phyloP scores from a whole-genome alignment of 2,329 filamentous ascomycete genomes.

The Neophaeococcomyces aloes region DNA sequence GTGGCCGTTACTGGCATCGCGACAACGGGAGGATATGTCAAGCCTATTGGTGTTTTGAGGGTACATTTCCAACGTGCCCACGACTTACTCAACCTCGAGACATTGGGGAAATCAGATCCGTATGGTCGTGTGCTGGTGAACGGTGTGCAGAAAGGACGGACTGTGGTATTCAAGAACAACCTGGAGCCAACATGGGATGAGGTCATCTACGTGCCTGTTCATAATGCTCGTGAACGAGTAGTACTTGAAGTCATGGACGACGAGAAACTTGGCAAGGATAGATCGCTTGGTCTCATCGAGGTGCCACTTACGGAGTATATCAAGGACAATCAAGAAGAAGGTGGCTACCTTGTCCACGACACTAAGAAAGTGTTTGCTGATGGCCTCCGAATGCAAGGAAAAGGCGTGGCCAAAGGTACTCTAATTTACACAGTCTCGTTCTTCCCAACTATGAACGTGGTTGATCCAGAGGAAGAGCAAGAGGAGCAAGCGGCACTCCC shows the following conservation, averaged over 20 bases:
- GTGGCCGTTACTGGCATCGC: constrained; percentile 72
- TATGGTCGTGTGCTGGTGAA: constrained; percentile 83
- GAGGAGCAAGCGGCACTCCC: constrained; percentile 29
- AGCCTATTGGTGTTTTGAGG: constrained; percentile 88
- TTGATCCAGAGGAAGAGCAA: constrained; percentile 61
- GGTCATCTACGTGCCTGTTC: constrained; percentile 84
- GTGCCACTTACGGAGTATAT: constrained; percentile 70
- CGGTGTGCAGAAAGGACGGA: constrained; percentile 79
- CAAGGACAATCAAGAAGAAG: constrained; percentile 57
- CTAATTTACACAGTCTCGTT: constrained; percentile 79
- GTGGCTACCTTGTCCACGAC: constrained; percentile 71
- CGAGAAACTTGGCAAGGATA: constrained; percentile 83
- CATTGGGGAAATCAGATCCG: constrained; percentile 91
- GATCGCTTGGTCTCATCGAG: constrained; percentile 73
- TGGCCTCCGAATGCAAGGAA: constrained; percentile 62
- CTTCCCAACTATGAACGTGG: constrained; percentile 76
- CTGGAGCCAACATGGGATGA: constrained; percentile 94
- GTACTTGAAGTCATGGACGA: constrained; percentile 93
- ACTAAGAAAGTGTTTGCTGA: constrained; percentile 58
- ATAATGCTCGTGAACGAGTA: constrained; percentile 71
- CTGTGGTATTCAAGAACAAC: constrained; percentile 92
- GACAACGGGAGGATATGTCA: constrained; percentile 78
- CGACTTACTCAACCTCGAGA: constrained; percentile 83
- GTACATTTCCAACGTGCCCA: constrained; percentile 78
- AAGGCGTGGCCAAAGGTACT: constrained; percentile 64